Evolutionary conservation across 2,329 filamentous ascomycete genomes (phyloP), one percentile per base, ranked within the genome.

Genomic region (Bipolaris sorokiniana): DNA sequence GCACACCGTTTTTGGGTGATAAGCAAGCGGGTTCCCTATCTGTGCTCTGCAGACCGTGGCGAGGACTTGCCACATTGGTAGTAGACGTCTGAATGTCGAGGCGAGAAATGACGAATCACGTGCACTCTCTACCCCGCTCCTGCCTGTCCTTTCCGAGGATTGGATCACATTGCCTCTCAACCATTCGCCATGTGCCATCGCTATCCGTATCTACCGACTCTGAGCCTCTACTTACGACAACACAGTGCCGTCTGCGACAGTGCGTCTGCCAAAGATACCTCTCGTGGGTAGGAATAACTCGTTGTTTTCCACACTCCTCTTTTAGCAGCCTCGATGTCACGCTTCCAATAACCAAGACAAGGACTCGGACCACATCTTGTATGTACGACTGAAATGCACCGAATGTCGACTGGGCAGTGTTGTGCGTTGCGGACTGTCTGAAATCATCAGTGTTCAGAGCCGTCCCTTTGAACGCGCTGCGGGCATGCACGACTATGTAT

Each of bases 51-150:
- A 54, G 41, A 48, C 54, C 28, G 36, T 59, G 69, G 71, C 65
- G 54, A 67, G 56, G 63, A 74, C 70, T 59, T 74, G 48, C 63
- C 59, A 7, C 1, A 62, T 57, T 16, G 15, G 56, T 63, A 49
- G 26, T 70, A 71, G 65, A 38, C 51, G 40, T 37, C 7, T 47
- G 31, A 13, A n/a, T 44, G 11, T 51, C 37, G n/a, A 44, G 18
- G 44, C 41, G 40, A 49, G 26, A 42, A 13, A 33, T 40, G 33
- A 31, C 13, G 11, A 28, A 52, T 61, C 65, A 65, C 64, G 58
- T 49, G 61, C 15, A 4, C 34, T 45, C 5, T 26, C 22, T 11
- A 59, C 61, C 61, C 61, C 61, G 55, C 58, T 54, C 48, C 53
- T 7, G 16, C 28, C 28, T 41, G 26, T 23, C 20, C 10, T 42